Base-by-base conservation (phyloP, 352 stramenopile species). In the Globisporangium recalcitrans region DNA sequence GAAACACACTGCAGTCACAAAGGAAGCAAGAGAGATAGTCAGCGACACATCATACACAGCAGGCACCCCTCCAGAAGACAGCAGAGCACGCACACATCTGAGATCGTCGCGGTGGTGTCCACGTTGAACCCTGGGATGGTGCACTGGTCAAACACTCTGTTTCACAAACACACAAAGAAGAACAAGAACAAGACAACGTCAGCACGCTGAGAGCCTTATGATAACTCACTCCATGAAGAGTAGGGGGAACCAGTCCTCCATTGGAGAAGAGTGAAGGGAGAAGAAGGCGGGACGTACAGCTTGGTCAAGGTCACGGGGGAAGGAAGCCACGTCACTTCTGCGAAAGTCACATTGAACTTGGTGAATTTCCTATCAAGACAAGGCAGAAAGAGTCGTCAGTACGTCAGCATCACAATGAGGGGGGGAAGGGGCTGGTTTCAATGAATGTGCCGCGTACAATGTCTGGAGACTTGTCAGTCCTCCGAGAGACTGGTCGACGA, bases 131-230 rank as follows among this genome's bases (percentile, higher is more conserved):
- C 67, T 3, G 70, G 46, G 38, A 88, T 68, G 14, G 64, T 73
- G 10, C 68, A 64, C 7, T 63, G 47, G 27, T 82, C 73, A 61
- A 90, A 79, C 9, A 78, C 69, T 52, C 80, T 89, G 53, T 29
- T 21, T 1, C 9, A n/a, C 26, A 21, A 44, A n/a, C 19, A 56
- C 27, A 40, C 16, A 36, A 1, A 26, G 4, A 21, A 40, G 8
- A 54, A 14, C 14, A 21, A 19, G 24, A 21, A 36, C 16, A 38
- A 24, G 42, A 29, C 4, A 54, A 58, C 4, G 61, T 29, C 16
- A 53, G 4, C 13, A 24, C 38, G 1, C 9, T n/a, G n/a, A n/a
- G n/a, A n/a, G n/a, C n/a, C n/a, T n/a, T n/a, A n/a, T n/a, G n/a
- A n/a, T n/a, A n/a, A n/a, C n/a, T n/a, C n/a, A n/a, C n/a, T n/a